phyloP scores from a whole-genome alignment of 1,284 basidiomycete species.

The Ceratobasidium theobromae region DNA sequence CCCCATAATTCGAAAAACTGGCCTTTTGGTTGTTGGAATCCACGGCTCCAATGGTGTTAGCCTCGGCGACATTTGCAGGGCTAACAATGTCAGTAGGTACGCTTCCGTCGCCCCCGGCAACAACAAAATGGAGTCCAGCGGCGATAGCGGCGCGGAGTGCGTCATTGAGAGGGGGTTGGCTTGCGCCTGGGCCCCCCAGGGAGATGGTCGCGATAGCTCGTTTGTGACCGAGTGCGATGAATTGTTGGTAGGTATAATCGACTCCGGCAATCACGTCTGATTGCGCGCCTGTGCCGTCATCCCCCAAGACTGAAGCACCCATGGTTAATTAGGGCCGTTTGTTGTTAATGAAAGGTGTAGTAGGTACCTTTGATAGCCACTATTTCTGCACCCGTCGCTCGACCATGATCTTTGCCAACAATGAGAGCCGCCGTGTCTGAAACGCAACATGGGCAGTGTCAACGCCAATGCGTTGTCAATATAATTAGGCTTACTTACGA shows the following conservation, averaged over 20 bases:
- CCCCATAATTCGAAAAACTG: constrained; percentile 82
- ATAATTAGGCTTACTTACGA: constrained; percentile 2
- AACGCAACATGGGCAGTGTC: constrained; percentile 31
- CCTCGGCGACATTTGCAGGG: constrained; percentile 65
- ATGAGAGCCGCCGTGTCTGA: neutral
- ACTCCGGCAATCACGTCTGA: neutral
- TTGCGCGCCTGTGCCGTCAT: neutral
- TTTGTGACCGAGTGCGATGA: neutral
- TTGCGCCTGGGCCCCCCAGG: constrained; percentile 27
- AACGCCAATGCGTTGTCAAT: neutral
- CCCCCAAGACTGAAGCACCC: constrained; percentile 41
- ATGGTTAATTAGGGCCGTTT: neutral
- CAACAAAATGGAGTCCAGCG: constrained; percentile 47
- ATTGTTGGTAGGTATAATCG: neutral
- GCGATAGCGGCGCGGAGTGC: constrained; percentile 96
- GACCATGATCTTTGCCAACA: neutral
- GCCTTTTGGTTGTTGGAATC: constrained; percentile 80
- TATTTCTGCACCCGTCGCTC: neutral
- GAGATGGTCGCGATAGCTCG: constrained; percentile 31
- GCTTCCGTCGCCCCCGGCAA: constrained; percentile 58
- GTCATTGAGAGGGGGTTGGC: constrained; percentile 56
- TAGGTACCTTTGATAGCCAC: neutral
- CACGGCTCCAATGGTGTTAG: constrained; percentile 86
- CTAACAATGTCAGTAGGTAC: constrained; percentile 46
- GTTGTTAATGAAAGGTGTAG: neutral